Percentiles rank a stretch among this genome's conserved stretches.
Conservation (phyloP, 192 early-diverging fungal species). For the Gamsiella multidivaricata region DNA sequence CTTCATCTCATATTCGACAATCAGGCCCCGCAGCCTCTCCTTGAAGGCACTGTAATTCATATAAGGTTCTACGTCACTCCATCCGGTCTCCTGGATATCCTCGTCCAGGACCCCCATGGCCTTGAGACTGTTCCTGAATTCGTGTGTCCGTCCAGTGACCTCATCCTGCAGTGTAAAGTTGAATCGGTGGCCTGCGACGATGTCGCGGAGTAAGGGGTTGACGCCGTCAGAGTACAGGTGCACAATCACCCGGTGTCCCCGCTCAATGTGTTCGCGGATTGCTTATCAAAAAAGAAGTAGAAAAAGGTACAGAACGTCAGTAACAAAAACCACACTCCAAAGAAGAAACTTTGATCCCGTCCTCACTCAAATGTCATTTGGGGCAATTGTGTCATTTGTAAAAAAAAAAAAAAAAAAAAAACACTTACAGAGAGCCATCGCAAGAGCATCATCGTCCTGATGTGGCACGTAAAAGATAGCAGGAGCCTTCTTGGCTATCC, state of each 20-base stretch:
- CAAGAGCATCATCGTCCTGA: slow-evolving; percentile 45
- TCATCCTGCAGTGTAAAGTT: slow-evolving; percentile 32
- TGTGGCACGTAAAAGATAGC: slow-evolving; percentile 47
- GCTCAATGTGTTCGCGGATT: slow-evolving; percentile 42
- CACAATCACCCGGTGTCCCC: slow-evolving; percentile 30
- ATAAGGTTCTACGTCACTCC: slow-evolving; percentile 44
- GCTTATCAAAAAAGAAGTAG: slow-evolving; percentile 20
- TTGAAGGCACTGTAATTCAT: slow-evolving; percentile 25
- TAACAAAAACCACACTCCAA: too few species aligned
- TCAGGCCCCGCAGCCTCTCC: slow-evolving; percentile 13
- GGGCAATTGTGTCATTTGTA: neutral
- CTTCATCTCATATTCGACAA: slow-evolving; percentile 34
- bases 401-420: neutral
- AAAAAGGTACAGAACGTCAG: too few species aligned
- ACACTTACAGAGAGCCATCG: slow-evolving; percentile 41
- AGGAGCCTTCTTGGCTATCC: slow-evolving; percentile 16
- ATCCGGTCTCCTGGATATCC: slow-evolving; percentile 41
- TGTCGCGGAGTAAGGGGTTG: slow-evolving; percentile 35
- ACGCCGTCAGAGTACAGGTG: slow-evolving; percentile 48
- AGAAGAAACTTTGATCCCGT: too few species aligned
- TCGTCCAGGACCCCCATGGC: slow-evolving; percentile 21
- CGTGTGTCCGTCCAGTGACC: slow-evolving; percentile 47
- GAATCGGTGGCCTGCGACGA: slow-evolving; percentile 29
- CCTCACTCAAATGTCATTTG: too few species aligned
- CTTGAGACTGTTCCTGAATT: slow-evolving; percentile 33